Base-by-base conservation (phyloP, 23 red algal genomes). In the Chondrus crispus region DNA sequence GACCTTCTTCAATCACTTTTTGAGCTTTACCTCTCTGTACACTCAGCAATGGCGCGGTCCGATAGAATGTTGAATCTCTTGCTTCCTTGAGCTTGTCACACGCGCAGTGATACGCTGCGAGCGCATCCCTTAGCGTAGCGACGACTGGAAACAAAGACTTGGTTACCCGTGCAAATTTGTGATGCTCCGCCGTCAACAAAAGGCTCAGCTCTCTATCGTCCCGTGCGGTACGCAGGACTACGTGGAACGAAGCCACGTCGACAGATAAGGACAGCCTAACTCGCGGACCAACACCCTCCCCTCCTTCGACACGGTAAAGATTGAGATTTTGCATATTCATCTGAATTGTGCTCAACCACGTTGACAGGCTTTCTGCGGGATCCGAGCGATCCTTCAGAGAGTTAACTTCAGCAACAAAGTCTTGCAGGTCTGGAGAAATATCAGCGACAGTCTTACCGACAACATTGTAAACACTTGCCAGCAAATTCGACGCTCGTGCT, bases 401-500 rank as follows among this genome's bases (percentile, higher is more conserved):
- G 39, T 73, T 36, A 75, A 87, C 46, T 13, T 74, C 84, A 38
- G 66, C 84, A 75, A 29, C 14, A 46, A 87, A 87, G 14, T 87
- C 84, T 49, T 44, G 64, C 3, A 87, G 43, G 40, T 87, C 84
- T 33, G 64, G 84, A 29, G 55, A 53, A 14, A 70, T 53, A 9
- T 40, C 39, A 39, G 74, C 74, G 13, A 73, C 53, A 53, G 62
- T 32, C 38, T 70, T 66, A 20, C 84, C 84, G 32, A 62, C 64
- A 24, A 68, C 32, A 28, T 49, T 48, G 29, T 87, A 39, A 14
- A 87, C 60, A 53, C 55, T 51, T 14, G 37, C 32, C 26, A 19
- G 14, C 10, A 87, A 26, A 38, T 62, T 71, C 49, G 41, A 53
- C 29, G 69, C 37, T 18, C 84, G 84, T 2, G 32, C 35, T 16